Base-by-base conservation (phyloP, 1,284 basidiomycete genomes). In the Trametes sp. region DNA sequence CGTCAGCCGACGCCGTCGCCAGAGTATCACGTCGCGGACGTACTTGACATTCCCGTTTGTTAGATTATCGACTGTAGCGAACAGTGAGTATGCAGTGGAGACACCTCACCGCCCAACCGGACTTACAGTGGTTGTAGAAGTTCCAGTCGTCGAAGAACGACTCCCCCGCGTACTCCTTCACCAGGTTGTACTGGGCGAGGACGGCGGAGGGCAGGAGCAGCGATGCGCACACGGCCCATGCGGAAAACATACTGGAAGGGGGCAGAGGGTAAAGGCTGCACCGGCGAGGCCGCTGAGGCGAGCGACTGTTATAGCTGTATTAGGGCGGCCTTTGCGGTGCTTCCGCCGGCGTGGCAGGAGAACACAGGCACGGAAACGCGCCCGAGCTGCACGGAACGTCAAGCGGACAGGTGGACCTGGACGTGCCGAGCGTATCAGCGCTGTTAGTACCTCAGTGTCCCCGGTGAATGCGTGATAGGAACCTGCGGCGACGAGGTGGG, bases 21-120 rank as follows among this genome's bases (percentile, higher is more conserved):
- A 44, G 26, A 28, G 57, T 28, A 2, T 52, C 13, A 42, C 16
- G 36, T 51, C 51, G 26, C 31, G 24, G 54, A n/a, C 77, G 57
- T 69, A 87, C 85, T 79, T 79, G 19, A 78, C 84, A 73, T 93
- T 87, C 54, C 92, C 91, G 67, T 89, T 89, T 38, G 88, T 90
- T 7, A 88, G 76, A 68, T 90, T 86, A 72, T 92, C 89, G 61
- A 77, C 88, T 90, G 65, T n/a, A 54, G 42, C 26, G 53, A 57
- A 33, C 38, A 61, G 36, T 60, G 23, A 51, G 51, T 26, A 44
- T 50, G 38, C 42, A 19, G 21, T 24, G 23, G 31, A 19, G 8
- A 45, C 23, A 35, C 11, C 36, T 28, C 11, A 4, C 21, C 50
- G 13, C 54, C 19, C 29, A 42, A 4, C 24, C n/a, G 58, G 31